phyloP scores from a whole-genome alignment of 129 eudicot species.

The Centrapalus pauciflorus region DNA sequence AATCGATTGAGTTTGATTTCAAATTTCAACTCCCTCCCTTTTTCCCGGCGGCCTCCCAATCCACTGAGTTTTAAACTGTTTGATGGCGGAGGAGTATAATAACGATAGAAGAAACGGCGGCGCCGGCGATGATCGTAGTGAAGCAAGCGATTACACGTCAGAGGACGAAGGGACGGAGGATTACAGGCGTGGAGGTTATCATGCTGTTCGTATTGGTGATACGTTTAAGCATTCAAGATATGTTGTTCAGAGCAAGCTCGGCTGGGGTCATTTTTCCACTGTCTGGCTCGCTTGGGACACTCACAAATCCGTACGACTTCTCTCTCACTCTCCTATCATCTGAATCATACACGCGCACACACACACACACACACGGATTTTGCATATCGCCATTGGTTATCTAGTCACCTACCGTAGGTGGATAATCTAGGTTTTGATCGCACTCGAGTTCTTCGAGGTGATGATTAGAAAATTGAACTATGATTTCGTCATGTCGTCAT shows the following conservation, averaged over 20 bases:
- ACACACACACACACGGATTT: not conserved
- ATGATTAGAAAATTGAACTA: not conserved
- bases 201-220: conserved; percentile 67
- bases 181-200: conserved; percentile 78
- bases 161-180: conserved; percentile 94
- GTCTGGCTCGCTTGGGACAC: conserved; percentile 94
- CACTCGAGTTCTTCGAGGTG: not conserved
- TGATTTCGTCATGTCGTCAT: not conserved
- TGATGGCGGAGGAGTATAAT: conserved; percentile 18
- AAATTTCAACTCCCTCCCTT: not conserved
- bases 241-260: conserved; percentile 82
- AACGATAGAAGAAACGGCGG: not conserved
- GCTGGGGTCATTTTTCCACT: conserved; percentile 97
- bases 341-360: not conserved
- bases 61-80: not conserved
- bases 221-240: conserved; percentile 64
- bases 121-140: conserved; percentile 41
- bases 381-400: not conserved
- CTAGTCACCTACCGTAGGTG: too few relatives aligned
- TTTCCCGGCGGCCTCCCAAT: not conserved
- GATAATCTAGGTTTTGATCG: not conserved
- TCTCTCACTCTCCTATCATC: not conserved
- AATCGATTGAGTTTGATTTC: not conserved
- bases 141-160: conserved; percentile 62
- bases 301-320: conserved; percentile 45